Base-by-base conservation (phyloP, 2,329 filamentous ascomycete species). In the Talaromyces pinophilus region DNA sequence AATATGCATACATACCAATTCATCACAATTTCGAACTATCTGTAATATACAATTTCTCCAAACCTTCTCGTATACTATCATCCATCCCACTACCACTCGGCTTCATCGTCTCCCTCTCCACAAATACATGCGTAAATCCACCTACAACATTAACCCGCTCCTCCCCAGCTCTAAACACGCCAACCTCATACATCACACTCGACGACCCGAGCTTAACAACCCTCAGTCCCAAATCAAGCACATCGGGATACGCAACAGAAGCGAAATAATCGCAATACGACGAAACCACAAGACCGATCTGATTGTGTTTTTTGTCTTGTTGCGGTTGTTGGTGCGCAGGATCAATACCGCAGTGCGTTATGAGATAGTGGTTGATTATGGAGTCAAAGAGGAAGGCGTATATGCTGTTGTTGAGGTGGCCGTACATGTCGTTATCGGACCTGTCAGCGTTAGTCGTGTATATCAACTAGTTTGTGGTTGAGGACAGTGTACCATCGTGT, bases 381-480 rank as follows among this genome's bases (percentile, higher is more conserved):
- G 92, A 93, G 81, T 98, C 94, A 77, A 96, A 95, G 65, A 96
- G 84, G 69, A 91, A 90, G 72, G 91, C 91, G 79, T 97, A 97
- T 63, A 95, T 85, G 48, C 89, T 91, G 76, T 96, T 97, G 81
- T 97, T 97, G 84, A 96, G 88, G 76, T 98, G 94, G 68, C 92
- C 86, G 78, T 95, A 97, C 91, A 96, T 95, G 81, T 97, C 93
- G 76, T 96, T 96, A 79, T 97, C 93, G 77, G 87, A 89, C 92
- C 92, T 93, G 68, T 25, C 22, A 28, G 40, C 15, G 15, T 65
- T 71, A 60, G 19, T n/a, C 38, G 7, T 40, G 57, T 19, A 7
- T 42, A 5, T 30, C 22, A 22, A 55, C 17, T 17, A 19, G 8
- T n/a, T n/a, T 8, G 35, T 17, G 22, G 5, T 15, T 19, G 33